phyloP scores from a whole-genome alignment of 768 basidiomycete genomes.

The Leccinum disarticulatum region DNA sequence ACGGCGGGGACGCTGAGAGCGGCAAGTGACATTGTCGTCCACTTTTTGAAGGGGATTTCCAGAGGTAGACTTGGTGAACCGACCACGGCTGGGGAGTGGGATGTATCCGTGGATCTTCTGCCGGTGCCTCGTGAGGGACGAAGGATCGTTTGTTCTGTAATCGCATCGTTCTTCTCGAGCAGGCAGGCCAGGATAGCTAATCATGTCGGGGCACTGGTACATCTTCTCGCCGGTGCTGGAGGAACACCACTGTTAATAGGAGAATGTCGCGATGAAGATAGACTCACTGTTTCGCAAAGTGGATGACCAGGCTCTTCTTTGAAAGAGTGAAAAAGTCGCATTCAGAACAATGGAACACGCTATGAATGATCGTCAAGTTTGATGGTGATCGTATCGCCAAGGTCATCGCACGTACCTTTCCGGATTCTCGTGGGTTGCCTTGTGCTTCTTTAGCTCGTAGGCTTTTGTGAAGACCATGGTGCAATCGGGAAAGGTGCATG shows the following conservation, averaged over 20 bases:
- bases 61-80: not conserved
- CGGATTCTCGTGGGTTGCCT: constrained; percentile 11
- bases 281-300: constrained; percentile 21
- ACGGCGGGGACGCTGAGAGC: not conserved
- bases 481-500: constrained; percentile 18
- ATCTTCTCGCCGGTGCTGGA: constrained; percentile 25
- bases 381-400: not conserved
- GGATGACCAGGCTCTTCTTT: constrained; percentile 25
- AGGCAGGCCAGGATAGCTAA: not conserved
- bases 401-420: constrained; percentile 3
- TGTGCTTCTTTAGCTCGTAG: constrained; percentile 26
- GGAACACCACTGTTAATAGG: not conserved
- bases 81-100: constrained; percentile 11
- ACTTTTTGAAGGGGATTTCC: not conserved
- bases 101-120: constrained; percentile 22
- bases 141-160: constrained; percentile 28
- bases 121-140: constrained; percentile 27
- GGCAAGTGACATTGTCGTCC: constrained; percentile 1
- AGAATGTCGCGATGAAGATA: not conserved
- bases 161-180: constrained; percentile 8
- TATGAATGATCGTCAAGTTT: not conserved
- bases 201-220: constrained; percentile 15
- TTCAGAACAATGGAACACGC: constrained; percentile 18
- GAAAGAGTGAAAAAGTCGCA: constrained; percentile 20
- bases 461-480: constrained; percentile 13